These are phyloP conservation scores for Multifurca ochricompacta DNA, from an alignment of 768 basidiomycete species.

Conservation along the genomic window DNA sequence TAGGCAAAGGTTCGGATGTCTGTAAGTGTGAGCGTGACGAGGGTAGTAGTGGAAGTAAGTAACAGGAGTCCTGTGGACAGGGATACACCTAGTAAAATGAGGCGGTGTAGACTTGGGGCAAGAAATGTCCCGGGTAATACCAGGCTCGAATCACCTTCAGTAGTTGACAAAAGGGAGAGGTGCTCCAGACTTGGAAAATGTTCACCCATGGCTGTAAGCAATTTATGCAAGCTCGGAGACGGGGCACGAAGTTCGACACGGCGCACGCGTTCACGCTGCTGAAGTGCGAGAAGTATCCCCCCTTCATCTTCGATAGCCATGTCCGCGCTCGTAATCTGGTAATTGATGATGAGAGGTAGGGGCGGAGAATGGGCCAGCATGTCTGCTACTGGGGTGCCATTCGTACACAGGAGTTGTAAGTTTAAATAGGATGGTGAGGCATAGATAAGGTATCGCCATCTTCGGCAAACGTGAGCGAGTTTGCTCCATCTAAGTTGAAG, in stretches of 20 bases:
- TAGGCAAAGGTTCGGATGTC: background rate
- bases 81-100: background rate
- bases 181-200: background rate
- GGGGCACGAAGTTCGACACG: background rate
- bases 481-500: background rate
- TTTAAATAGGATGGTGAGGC: background rate
- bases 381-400: background rate
- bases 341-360: background rate
- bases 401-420: background rate
- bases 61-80: background rate
- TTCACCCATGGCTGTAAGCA: background rate
- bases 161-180: background rate
- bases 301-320: background rate
- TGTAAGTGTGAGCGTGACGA: background rate
- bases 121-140: background rate
- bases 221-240: background rate
- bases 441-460: no score
- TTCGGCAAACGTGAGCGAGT: no score
- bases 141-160: background rate
- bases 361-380: background rate
- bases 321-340: background rate
- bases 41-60: background rate
- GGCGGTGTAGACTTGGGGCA: background rate
- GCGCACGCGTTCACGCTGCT: background rate
- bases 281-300: no score